Evolutionary conservation across 1,139 yeast species (phyloP).

Genomic region (Suhomyces terraborum): DNA sequence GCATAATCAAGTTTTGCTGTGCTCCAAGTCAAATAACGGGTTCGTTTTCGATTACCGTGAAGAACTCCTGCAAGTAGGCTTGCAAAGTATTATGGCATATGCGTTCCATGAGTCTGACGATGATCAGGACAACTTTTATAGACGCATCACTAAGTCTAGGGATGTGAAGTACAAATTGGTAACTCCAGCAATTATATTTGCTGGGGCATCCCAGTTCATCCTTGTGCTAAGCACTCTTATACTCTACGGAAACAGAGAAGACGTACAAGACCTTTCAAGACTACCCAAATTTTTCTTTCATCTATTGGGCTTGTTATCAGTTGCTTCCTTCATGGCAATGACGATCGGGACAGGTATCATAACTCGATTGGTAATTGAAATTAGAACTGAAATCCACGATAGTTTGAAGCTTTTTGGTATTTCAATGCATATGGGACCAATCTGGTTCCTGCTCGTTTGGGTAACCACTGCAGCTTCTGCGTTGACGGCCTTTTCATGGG

Average conservation of each 20-base stretch:
- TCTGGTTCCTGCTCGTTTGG: conserved; percentile 50
- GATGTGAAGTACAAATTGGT: conserved; percentile 23
- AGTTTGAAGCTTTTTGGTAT: conserved; percentile 51
- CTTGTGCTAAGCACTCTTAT: conserved; percentile 33
- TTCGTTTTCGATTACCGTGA: conserved; percentile 49
- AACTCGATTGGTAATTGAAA: conserved; percentile 26
- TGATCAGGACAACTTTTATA: conserved; percentile 25
- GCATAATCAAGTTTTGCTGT: conserved; percentile 25
- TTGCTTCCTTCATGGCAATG: conserved; percentile 35
- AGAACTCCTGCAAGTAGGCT: conserved; percentile 41
- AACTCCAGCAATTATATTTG: conserved; percentile 28
- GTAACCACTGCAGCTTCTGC: conserved; percentile 25
- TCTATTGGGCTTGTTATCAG: conserved; percentile 33
- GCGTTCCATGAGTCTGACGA: conserved; percentile 30
- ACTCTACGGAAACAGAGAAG: conserved; percentile 38
- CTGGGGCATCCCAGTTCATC: conserved; percentile 27
- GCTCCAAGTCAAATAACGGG: conserved; percentile 17
- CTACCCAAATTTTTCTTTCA: conserved; percentile 36
- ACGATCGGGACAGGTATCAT: conserved; percentile 31
- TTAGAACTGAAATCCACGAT: conserved; percentile 29
- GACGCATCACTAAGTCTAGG: conserved; percentile 22
- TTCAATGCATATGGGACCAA: conserved; percentile 37
- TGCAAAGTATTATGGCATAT: conserved; percentile 49
- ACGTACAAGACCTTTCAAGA: conserved; percentile 30
- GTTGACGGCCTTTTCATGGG: conserved; percentile 36